Evolutionary conservation across 2,329 filamentous ascomycete genomes (phyloP), one percentile per base, ranked within the genome.

Genomic region (Fusarium euwallaceae): DNA sequence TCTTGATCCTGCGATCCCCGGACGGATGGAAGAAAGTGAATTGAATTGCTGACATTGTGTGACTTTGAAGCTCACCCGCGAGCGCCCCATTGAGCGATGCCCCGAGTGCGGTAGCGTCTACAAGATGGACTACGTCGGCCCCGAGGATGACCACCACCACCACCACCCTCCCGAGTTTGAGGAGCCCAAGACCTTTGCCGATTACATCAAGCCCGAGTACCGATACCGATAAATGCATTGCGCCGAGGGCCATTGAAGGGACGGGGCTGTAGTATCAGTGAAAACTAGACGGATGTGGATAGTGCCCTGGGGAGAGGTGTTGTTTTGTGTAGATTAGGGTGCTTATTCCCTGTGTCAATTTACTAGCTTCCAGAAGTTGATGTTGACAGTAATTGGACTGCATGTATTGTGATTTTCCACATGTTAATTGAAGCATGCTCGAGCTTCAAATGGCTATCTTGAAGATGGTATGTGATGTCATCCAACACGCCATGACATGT

Each of bases 91-190:
- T 79, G 94, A 97, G 89, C 95, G 97, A 85, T 99, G 97, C 92
- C 92, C 92, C 82, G 97, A 99, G 89, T 99, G 97, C 87, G 97
- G 97, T 79, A 94, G 92, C 84, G 94, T 97, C 78, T 95, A 97
- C 89, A 97, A 98, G 92, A 97, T 98, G 94, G 93, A 98, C 84
- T 99, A 98, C 86, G 87, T 98, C 77, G 97, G 97, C 72, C 92
- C 95, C 61, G 84, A 92, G 82, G 93, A 97, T 77, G 92, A 95
- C 83, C 86, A 88, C 80, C 90, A 94, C 83, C 86, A 86, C 83
- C 83, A 88, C 83, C 85, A 88, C 83, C 84, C 85, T 81, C 89
- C 91, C 82, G 91, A 90, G 82, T 88, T 91, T 83, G 91, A 92
- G 85, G 95, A 97, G 87, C 94, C 95, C 84, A 98, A 98, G 93